Conservation (phyloP, 2,329 filamentous ascomycete species). For the Phyllosticta capitalensis region DNA sequence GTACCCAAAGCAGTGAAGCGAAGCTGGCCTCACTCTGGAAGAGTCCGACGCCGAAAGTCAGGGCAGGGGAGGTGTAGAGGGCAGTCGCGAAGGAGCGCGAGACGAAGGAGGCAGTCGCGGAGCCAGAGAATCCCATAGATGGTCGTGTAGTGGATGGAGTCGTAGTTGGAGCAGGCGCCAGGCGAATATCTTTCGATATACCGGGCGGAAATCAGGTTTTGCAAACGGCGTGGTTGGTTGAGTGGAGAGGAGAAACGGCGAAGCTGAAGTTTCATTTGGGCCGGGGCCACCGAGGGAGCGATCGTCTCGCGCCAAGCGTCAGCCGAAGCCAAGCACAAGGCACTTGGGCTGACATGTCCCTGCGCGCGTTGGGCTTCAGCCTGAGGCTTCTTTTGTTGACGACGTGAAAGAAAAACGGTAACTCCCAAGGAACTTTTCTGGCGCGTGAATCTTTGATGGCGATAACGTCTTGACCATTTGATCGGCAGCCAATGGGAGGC, state of each 20-base stretch:
- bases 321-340: not conserved
- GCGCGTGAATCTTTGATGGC: not conserved
- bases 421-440: not conserved
- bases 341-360: not conserved
- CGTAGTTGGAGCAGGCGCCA: not conserved
- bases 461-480: not conserved
- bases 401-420: not conserved
- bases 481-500: not conserved
- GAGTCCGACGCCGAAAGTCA: conserved; percentile 20
- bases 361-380: not conserved
- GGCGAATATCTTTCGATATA: conserved; percentile 2
- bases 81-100: conserved; percentile 25
- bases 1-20: conserved; percentile 39
- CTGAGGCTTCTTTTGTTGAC: not conserved
- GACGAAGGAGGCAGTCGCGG: conserved; percentile 22
- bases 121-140: conserved; percentile 38
- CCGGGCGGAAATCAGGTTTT: not conserved
- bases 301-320: conserved; percentile 4
- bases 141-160: conserved; percentile 6
- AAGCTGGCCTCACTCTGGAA: conserved; percentile 38
- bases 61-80: conserved; percentile 17
- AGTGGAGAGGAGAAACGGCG: conserved; percentile 1
- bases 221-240: not conserved
- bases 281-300: conserved; percentile 2
- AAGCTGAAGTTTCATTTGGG: conserved; percentile 9